phyloP scores from a whole-genome alignment of 1,284 basidiomycete genomes.

The Leucoagaricus sp. region DNA sequence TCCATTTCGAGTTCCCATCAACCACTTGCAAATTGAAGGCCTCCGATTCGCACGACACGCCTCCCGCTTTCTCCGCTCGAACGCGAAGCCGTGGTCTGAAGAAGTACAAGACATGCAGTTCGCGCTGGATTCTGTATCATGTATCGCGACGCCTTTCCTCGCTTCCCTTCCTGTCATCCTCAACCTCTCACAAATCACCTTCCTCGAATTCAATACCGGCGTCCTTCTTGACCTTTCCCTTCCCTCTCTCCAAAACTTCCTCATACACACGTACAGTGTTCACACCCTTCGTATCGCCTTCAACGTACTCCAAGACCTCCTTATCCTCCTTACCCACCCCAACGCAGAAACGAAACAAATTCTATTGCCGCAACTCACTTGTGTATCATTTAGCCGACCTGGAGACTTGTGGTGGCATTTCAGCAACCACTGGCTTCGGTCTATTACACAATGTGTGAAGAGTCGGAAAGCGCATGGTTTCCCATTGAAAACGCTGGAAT shows the following conservation, averaged over 20 bases:
- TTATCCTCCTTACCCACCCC: constrained; percentile 20
- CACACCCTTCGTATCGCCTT: constrained; percentile 26
- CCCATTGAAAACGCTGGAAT: constrained; percentile 23
- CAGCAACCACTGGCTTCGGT: constrained; percentile 24
- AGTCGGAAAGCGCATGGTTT: constrained; percentile 16
- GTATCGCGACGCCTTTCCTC: constrained; percentile 21
- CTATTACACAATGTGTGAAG: constrained; percentile 14
- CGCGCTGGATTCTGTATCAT: constrained; percentile 27
- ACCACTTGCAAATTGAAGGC: constrained; percentile 11
- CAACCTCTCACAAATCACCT: constrained; percentile 24
- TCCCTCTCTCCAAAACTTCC: constrained; percentile 20
- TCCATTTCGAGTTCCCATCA: constrained; percentile 12
- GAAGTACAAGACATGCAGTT: constrained; percentile 15
- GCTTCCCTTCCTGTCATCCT: constrained; percentile 25
- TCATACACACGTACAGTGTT: constrained; percentile 18
- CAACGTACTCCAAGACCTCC: constrained; percentile 26
- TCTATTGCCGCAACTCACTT: constrained; percentile 21
- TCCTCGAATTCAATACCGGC: constrained; percentile 30
- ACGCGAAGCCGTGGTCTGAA: constrained; percentile 23
- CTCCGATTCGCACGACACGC: constrained; percentile 27
- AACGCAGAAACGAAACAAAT: background rate
- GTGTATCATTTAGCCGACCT: constrained; percentile 28
- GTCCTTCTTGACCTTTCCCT: constrained; percentile 26
- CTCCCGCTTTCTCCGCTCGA: constrained; percentile 22
- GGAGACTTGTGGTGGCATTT: constrained; percentile 32